Percentiles rank a stretch among this genome's conserved stretches.
Conservation (phyloP, 257 asterid genomes). For the Leptodermis oblonga region DNA sequence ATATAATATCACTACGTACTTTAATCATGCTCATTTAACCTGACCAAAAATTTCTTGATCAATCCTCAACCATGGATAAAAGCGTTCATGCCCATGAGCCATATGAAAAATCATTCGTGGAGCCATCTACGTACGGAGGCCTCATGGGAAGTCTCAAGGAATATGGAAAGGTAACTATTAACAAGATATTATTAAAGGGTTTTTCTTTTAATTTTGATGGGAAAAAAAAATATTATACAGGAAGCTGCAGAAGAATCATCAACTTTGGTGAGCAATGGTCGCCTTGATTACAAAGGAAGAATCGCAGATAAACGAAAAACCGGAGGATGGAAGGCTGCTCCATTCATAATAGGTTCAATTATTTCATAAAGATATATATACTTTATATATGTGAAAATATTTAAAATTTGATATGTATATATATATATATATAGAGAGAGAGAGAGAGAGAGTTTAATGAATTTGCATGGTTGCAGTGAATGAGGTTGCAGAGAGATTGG, state of each 20-base stretch:
- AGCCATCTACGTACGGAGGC: background rate
- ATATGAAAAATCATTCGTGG: constrained; percentile 3
- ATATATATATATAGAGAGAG: too few relatives aligned
- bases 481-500: constrained; percentile 80
- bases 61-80: constrained; percentile 11
- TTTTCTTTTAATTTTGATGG: too few relatives aligned
- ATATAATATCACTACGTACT: background rate
- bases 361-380: too few relatives aligned
- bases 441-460: too few relatives aligned
- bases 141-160: background rate
- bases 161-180: background rate
- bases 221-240: constrained; percentile 5
- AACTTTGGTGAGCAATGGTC: constrained; percentile 51
- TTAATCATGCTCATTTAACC: background rate
- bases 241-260: constrained; percentile 26
- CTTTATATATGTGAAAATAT: too few relatives aligned
- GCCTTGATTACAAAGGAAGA: constrained; percentile 57
- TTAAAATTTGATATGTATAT: too few relatives aligned
- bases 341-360: constrained; percentile 60
- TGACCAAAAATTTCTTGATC: background rate
- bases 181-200: too few relatives aligned
- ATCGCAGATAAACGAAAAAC: constrained; percentile 48
- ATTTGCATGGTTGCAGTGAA: constrained; percentile 32
- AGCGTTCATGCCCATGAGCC: background rate
- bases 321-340: constrained; percentile 83